Conservation (phyloP, 2,329 filamentous ascomycete genomes). For the Curvularia lunata region DNA sequence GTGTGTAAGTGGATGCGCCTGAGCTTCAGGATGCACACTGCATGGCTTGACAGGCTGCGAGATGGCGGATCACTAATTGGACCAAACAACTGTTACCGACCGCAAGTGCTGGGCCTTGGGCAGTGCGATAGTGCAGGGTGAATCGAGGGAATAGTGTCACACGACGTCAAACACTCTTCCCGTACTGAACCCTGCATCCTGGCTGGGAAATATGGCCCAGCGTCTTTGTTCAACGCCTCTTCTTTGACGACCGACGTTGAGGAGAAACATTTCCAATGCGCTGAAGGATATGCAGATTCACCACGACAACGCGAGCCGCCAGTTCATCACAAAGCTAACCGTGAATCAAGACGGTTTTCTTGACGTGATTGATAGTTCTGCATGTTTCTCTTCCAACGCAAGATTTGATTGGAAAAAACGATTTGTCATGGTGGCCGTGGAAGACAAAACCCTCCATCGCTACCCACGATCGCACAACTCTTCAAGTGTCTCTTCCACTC, state of each 20-base stretch:
- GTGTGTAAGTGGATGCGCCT: constrained; percentile 36
- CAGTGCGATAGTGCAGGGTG: constrained; percentile 33
- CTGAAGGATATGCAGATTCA: constrained; percentile 16
- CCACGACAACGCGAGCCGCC: constrained; percentile 16
- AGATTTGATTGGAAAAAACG: neutral
- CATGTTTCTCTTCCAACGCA: neutral
- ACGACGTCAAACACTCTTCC: constrained; percentile 44
- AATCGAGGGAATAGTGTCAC: constrained; percentile 45
- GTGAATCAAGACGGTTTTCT: neutral
- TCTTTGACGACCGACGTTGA: constrained; percentile 4
- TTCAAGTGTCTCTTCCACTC: constrained; percentile 11
- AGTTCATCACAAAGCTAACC: neutral
- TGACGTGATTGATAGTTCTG: neutral
- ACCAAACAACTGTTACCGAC: constrained; percentile 27
- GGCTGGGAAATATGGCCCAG: constrained; percentile 17
- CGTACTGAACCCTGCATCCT: constrained; percentile 38
- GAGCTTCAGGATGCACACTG: constrained; percentile 36
- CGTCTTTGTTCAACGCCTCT: constrained; percentile 21
- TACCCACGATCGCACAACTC: constrained; percentile 6
- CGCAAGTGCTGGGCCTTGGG: constrained; percentile 27
- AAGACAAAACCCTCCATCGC: neutral
- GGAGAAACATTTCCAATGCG: constrained; percentile 28
- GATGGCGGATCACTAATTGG: constrained; percentile 28
- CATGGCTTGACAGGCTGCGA: constrained; percentile 32
- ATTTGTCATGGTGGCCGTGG: neutral